Base-by-base conservation (phyloP, 2,329 filamentous ascomycete genomes). In the Scortechinia acanthostroma region DNA sequence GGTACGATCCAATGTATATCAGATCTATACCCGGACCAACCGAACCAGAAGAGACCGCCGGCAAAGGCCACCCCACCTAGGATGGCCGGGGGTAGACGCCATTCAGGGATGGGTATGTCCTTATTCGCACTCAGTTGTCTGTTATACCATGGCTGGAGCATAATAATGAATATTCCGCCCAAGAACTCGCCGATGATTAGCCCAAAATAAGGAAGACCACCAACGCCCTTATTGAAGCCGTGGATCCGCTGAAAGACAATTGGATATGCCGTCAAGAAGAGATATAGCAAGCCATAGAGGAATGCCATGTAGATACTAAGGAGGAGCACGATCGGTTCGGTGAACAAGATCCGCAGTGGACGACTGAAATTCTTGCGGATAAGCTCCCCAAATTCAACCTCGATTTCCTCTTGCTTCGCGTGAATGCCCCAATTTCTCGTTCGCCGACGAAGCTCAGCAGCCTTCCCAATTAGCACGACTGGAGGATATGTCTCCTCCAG, bases 181-280 rank as follows among this genome's bases (percentile, higher is more conserved):
- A 73, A 57, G 6, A 80, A 40, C 49, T 76, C 64, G 28, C 77
- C 77, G 20, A 68, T 55, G 16, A 80, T 65, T 69, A 85, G 76
- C 15, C 80, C 80, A 48, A 85, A 78, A 51, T 78, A 83, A 0
- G 80, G 76, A 1, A 85, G 65, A 1, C 79, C 79, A 14, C 70
- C 65, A 3, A 81, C 60, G 42, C 80, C 80, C 1, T 64, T 56
- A 21, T 60, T 71, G 60, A 80, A 73, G 22, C 71, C 70, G 55
- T 83, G 75, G 21, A 77, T 66, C 21, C 55, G 49, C 43, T 74
- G 62, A 55, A 81, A 83, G 5, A 83, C 74, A 45, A 81, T 69
- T 0, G 76, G 73, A 49, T 82, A 82, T 3, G 78, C 75, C 2
- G 77, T 80, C 21, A 85, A 63, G 56, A 81, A 81, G 4, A 79